These are phyloP conservation scores for Ophiostoma ips DNA, from an alignment of 2,329 filamentous ascomycete genomes.

Conservation along the genomic window DNA sequence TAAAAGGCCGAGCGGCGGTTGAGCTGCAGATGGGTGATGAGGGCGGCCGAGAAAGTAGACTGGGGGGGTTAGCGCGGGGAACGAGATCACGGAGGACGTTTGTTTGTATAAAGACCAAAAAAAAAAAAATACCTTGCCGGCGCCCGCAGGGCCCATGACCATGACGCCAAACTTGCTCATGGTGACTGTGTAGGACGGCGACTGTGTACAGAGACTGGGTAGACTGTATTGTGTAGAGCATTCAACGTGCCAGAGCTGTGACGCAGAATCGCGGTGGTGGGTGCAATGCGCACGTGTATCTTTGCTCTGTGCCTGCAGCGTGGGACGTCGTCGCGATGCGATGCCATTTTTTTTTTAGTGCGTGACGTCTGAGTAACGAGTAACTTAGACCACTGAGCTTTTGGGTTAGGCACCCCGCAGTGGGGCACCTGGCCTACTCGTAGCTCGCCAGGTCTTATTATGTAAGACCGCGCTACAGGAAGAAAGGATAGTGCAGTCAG, in stretches of 20 bases:
- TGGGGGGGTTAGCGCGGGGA: conserved; percentile 24
- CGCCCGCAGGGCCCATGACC: conserved; percentile 91
- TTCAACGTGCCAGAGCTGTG: too few species aligned
- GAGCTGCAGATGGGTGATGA: conserved; percentile 85
- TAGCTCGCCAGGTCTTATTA: too few species aligned
- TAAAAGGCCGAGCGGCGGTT: conserved; percentile 93
- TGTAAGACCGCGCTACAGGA: not conserved
- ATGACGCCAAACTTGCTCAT: conserved; percentile 95
- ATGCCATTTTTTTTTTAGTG: conserved; percentile 2
- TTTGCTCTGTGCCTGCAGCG: not conserved
- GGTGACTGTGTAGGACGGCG: conserved; percentile 14
- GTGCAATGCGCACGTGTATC: too few species aligned
- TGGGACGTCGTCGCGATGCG: not conserved
- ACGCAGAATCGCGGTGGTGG: too few species aligned
- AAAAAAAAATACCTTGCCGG: conserved; percentile 56
- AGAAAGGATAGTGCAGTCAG: not conserved
- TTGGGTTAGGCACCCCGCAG: conserved; percentile 8
- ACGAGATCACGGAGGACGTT: too few species aligned
- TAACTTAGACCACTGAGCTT: conserved; percentile 2
- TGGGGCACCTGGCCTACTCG: conserved; percentile 5
- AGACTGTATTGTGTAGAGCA: too few species aligned
- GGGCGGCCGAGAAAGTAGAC: conserved; percentile 86
- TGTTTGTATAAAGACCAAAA: not conserved
- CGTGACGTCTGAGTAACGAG: not conserved
- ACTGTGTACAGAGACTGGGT: too few species aligned